These are phyloP conservation scores for Acacia melanoxylon DNA, from an alignment of 306 rosid genomes.

Conservation along the genomic window DNA sequence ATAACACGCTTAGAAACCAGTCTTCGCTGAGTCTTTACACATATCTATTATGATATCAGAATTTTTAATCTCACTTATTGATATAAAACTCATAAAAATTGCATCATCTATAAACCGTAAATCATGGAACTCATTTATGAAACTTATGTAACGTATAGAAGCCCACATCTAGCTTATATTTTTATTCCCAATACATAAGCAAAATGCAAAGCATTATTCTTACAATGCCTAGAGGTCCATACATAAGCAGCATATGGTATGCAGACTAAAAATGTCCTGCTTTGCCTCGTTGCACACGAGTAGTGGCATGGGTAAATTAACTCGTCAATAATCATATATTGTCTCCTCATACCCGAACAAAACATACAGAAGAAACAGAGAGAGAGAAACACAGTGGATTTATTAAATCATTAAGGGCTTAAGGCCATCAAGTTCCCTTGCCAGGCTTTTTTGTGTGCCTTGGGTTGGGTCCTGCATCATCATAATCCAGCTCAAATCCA, in stretches of 20 bases:
- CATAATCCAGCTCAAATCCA: conserved; percentile 65
- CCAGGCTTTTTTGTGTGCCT: conserved; percentile 71
- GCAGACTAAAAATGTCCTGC: conserved; percentile 25
- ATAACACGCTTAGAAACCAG: background rate
- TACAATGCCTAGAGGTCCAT: conserved; percentile 18
- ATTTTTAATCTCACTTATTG: too few relatives aligned
- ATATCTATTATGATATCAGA: background rate
- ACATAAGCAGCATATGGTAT: conserved; percentile 22
- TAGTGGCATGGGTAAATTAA: background rate
- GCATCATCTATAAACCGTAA: background rate
- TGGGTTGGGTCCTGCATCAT: conserved; percentile 64
- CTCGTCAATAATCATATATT: conserved; percentile 33
- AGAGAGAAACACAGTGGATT: conserved; percentile 19
- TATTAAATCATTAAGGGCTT: background rate
- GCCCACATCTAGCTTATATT: background rate
- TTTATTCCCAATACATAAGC: background rate
- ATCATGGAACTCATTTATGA: background rate
- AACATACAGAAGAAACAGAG: conserved; percentile 33
- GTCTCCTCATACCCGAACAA: conserved; percentile 44
- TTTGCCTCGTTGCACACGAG: conserved; percentile 26
- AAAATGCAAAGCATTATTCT: conserved; percentile 30
- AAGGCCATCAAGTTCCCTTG: conserved; percentile 51
- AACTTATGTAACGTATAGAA: background rate
- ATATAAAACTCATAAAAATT: too few relatives aligned
- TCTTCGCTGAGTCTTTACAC: background rate